Evolutionary conservation across 2,329 filamentous ascomycete species (phyloP), one percentile per base, ranked within the genome.

Genomic region (Sporothrix protearum): DNA sequence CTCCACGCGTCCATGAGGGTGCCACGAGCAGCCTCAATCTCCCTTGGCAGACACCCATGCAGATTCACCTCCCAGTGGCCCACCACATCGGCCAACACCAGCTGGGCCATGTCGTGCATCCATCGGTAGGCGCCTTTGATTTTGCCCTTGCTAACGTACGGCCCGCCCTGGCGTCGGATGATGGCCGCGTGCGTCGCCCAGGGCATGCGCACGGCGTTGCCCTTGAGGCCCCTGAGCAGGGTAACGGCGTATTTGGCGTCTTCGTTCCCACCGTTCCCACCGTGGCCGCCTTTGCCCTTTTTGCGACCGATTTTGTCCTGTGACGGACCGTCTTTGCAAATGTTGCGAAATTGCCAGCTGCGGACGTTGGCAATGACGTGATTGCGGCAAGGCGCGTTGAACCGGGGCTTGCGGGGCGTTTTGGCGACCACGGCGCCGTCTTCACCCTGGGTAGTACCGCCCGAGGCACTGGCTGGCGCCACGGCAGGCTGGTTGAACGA

Each of bases 131-230:
- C 8, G 2, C 68, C 47, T 3, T 16, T 45, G 2, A 28, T 7
- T 3, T 8, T 10, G 1, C 72, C 72, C 12, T 22, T 36, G 51
- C 73, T 73, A 2, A 45, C 33, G 36, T 73, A 74, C 4, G 28
- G 25, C 1, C 14, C 25, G 14, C 73, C 73, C 1, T n/a, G 1
- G 4, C 71, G 68, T 1, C 68, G 70, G 16, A 73, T 63, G 25
- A 72, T 74, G 16, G 73, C 73, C 2, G 28, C 33, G 9, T 74
- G 71, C 4, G 70, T 74, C 6, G 22, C 2, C 68, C 68, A 73
- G n/a, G 71, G 53, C 8, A 74, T 68, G 25, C 49, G 64, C 1
- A 39, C 53, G 5, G 5, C 9, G 14, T 28, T 55, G 2, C 63
- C 63, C 0, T 28, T 33, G 14, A 36, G 12, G 28, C 9, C 51